Conservation (phyloP, 129 eudicot species). For the Pseudognaphalium luteoalbum region DNA sequence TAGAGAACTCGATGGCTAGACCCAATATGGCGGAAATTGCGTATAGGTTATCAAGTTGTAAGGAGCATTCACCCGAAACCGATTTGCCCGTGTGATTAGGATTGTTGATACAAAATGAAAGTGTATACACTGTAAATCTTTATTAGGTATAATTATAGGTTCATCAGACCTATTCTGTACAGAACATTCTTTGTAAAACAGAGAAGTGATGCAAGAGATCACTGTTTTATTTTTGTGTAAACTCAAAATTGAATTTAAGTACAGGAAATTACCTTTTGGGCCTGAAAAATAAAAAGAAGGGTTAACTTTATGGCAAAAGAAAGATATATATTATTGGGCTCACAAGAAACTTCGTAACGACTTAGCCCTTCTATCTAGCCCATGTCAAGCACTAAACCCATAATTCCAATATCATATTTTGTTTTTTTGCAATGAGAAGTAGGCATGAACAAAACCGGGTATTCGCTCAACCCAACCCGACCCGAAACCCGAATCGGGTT, state of each 20-base stretch:
- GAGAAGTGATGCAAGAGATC: constrained; percentile 6
- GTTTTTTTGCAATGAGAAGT: too few species aligned
- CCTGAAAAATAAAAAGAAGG: too few species aligned
- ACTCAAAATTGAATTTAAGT: too few species aligned
- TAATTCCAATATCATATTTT: too few species aligned
- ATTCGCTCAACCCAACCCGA: too few species aligned
- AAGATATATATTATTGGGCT: not conserved
- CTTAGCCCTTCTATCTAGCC: too few species aligned
- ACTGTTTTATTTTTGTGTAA: not conserved
- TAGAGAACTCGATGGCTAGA: constrained; percentile 60
- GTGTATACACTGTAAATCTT: constrained; percentile 19
- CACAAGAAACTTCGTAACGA: not conserved
- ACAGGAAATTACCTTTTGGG: too few species aligned
- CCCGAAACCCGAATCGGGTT: too few species aligned
- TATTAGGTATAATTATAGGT: constrained; percentile 4
- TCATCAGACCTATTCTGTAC: not conserved
- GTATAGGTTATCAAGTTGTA: constrained; percentile 47
- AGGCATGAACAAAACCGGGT: too few species aligned
- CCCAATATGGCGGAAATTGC: constrained; percentile 69
- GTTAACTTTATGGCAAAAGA: too few species aligned
- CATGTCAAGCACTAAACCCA: too few species aligned
- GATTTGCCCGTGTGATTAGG: constrained; percentile 49
- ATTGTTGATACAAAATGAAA: not conserved
- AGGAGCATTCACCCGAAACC: constrained; percentile 27
- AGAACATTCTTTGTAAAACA: constrained; percentile 10